Base-by-base conservation (phyloP, 257 asterid genomes). In the Solanum appendiculatum region DNA sequence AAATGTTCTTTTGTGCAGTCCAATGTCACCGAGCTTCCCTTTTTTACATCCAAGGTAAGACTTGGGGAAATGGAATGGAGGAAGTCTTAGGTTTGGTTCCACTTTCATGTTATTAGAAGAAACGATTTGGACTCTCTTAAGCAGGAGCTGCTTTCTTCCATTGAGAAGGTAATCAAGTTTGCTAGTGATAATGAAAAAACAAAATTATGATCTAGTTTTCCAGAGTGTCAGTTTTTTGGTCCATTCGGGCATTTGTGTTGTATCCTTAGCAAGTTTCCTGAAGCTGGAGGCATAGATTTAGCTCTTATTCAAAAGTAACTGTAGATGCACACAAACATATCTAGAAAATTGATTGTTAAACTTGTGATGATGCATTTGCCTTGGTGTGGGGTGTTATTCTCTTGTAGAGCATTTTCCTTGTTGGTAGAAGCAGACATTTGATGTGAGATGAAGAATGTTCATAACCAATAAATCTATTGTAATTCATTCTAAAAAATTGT, bases 11-110 rank as follows among this genome's bases (percentile, higher is more conserved):
- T 87, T 44, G 96, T 94, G 83, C 96, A 94, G 88, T 95, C 98
- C 11, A 86, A 92, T 39, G 93, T 93, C 54, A 93, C 95, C 2
- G 96, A 94, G 40, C 89, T 93, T 21, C 93, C 95, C 85, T 95
- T 92, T 96, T 95, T 94, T 87, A 94, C 97, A 87, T 95, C 96
- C 51, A 91, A 94, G 94, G 95, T 91, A 89, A 95, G 91, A 87
- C 97, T 92, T 18, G 96, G 98, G 20, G 91, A 92, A 93, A 94
- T 82, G 98, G 96, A 11, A 95, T 92, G 80, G 97, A 92, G 86
- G 96, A 95, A 88, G 92, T 93, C n/a, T 85, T 93, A 68, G 98
- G 95, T 9, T 66, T 95, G 87, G 97, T 96, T 34, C 89, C 92
- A 0, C 89, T 94, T 33, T 89, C 96, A 13, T 94, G 91, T 86